Evolutionary conservation across 306 rosid species (phyloP).

Genomic region (Gastrolobium bilobum): DNA sequence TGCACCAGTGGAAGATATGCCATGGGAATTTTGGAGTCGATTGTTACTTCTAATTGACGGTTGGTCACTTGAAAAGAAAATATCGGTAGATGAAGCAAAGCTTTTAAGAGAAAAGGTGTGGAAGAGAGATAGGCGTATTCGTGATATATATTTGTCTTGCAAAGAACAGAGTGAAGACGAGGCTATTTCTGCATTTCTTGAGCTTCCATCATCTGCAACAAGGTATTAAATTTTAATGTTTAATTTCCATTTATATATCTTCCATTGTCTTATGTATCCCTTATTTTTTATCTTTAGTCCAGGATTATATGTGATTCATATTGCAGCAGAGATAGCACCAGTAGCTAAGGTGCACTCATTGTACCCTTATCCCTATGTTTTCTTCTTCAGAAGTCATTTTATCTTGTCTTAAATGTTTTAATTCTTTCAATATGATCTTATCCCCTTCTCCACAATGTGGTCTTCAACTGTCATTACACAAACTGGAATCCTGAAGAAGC

Average conservation of each 20-base stretch:
- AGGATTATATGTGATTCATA: slow-evolving; percentile 86
- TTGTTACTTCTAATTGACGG: slow-evolving; percentile 91
- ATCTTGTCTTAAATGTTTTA: background rate
- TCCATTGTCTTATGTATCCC: slow-evolving; percentile 56
- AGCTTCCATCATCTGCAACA: slow-evolving; percentile 64
- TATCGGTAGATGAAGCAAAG: slow-evolving; percentile 71
- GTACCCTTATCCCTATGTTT: slow-evolving; percentile 39
- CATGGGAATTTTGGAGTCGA: slow-evolving; percentile 93
- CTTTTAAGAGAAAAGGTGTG: slow-evolving; percentile 84
- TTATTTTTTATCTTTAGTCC: slow-evolving; percentile 71
- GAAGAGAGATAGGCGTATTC: slow-evolving; percentile 74
- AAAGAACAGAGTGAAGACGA: slow-evolving; percentile 70
- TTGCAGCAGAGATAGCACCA: slow-evolving; percentile 99
- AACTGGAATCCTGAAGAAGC: slow-evolving; percentile 31
- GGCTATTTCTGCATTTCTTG: slow-evolving; percentile 75
- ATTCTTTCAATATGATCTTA: background rate
- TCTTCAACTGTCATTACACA: slow-evolving; percentile 20
- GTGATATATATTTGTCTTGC: slow-evolving; percentile 73
- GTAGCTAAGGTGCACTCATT: slow-evolving; percentile 84
- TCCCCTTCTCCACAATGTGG: background rate
- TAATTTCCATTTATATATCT: slow-evolving; percentile 29
- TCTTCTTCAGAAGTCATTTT: slow-evolving; percentile 6
- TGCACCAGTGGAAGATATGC: slow-evolving; percentile 89
- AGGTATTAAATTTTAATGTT: slow-evolving; percentile 63
- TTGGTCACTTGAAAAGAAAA: slow-evolving; percentile 87